Evolutionary conservation across 169 alveolate species (phyloP).

Genomic region (Perkinsus chesapeaki): DNA sequence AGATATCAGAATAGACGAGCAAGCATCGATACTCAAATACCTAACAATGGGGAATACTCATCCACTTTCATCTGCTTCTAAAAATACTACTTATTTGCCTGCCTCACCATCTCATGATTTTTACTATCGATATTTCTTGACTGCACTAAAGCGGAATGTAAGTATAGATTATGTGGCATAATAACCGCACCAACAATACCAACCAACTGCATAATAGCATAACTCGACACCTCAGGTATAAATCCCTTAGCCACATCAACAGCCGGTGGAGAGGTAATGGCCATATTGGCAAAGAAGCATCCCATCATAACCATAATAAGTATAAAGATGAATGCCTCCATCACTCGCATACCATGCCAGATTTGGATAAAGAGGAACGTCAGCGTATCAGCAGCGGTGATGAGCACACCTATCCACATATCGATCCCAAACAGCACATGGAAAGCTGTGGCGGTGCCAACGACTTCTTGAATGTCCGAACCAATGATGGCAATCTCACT

Average conservation of each 20-base stretch:
- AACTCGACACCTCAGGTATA: conserved; percentile 38
- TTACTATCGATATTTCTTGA: conserved; percentile 31
- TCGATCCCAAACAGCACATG: conserved; percentile 46
- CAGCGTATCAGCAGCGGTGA: conserved; percentile 44
- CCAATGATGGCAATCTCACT: conserved; percentile 61
- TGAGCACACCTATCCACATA: conserved; percentile 48
- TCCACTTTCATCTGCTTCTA: too few species aligned
- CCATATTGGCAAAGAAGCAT: conserved; percentile 38
- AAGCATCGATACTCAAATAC: background rate
- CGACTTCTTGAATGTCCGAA: conserved; percentile 55
- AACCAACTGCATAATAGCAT: conserved; percentile 5
- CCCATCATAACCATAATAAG: conserved; percentile 49
- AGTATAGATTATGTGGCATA: conserved; percentile 57
- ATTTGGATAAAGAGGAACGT: conserved; percentile 38
- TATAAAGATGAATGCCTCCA: conserved; percentile 41
- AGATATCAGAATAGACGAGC: background rate
- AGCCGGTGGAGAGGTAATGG: conserved; percentile 36
- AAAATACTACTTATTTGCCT: conserved; percentile 9
- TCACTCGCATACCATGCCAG: conserved; percentile 28
- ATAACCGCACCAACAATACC: conserved; percentile 51
- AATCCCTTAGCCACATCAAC: conserved; percentile 36
- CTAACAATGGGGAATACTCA: too few species aligned
- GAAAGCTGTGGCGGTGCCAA: conserved; percentile 51
- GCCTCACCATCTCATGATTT: background rate
- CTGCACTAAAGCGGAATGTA: conserved; percentile 51